phyloP scores from a whole-genome alignment of 441 rosid genomes.

The Sinapis alba region DNA sequence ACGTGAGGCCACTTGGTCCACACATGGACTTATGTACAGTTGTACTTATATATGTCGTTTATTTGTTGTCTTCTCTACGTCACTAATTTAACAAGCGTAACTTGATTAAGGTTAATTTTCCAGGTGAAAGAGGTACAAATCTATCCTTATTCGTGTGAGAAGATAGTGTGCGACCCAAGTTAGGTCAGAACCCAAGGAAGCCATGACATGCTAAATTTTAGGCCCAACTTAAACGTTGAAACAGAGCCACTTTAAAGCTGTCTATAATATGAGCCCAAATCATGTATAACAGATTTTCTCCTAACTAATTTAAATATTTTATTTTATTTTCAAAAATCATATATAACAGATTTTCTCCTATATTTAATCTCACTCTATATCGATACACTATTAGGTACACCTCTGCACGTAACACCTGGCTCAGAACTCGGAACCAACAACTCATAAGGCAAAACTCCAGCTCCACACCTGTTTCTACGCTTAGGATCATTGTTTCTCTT shows the following conservation, averaged over 20 bases:
- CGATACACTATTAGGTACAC: conserved; percentile 93
- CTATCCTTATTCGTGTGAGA: background rate
- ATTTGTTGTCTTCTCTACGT: background rate
- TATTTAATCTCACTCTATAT: conserved; percentile 46
- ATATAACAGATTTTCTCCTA: background rate
- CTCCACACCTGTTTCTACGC: conserved; percentile 84
- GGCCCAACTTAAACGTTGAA: background rate
- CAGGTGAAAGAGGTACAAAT: background rate
- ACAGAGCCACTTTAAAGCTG: background rate
- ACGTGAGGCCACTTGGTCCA: conserved; percentile 1
- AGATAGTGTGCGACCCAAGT: conserved; percentile 14
- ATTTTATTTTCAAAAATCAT: background rate
- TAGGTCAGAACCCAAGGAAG: background rate
- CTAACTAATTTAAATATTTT: background rate
- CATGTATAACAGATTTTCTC: background rate
- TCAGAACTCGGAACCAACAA: conserved; percentile 83
- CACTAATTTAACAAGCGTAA: background rate
- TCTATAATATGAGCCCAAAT: background rate
- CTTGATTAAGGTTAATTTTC: background rate
- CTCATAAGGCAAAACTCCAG: conserved; percentile 95
- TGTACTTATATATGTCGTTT: background rate
- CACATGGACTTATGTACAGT: background rate
- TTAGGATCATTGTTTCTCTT: conserved; percentile 66
- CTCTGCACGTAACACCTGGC: conserved; percentile 97
- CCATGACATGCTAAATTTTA: background rate